Evolutionary conservation across 768 basidiomycete genomes (phyloP).

Genomic region (Saitozyma sp.): DNA sequence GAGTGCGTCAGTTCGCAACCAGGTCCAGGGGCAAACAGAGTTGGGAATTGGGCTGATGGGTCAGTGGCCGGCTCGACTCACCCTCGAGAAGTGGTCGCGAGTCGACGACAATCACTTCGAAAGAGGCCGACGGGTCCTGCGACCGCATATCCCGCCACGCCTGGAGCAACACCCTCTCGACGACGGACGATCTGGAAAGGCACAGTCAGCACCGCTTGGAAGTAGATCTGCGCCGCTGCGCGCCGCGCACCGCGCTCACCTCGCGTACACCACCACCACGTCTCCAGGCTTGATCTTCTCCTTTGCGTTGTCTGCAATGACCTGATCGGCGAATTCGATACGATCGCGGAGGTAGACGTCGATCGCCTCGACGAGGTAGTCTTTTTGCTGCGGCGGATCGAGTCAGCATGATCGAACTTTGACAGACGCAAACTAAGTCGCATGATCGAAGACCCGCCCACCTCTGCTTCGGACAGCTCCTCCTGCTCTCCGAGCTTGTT

Average conservation of each 20-base stretch:
- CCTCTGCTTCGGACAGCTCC: slow-evolving; percentile 75
- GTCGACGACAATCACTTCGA: slow-evolving; percentile 90
- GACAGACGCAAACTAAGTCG: not conserved
- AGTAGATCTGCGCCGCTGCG: not conserved
- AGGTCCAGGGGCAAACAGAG: not conserved
- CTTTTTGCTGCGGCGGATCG: slow-evolving; percentile 68
- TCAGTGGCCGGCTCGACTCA: slow-evolving; percentile 22
- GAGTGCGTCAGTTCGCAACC: not conserved
- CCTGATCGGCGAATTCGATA: slow-evolving; percentile 87
- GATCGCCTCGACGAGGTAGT: slow-evolving; percentile 76
- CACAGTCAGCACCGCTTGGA: not conserved
- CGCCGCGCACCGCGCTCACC: slow-evolving; percentile 56
- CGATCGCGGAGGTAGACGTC: slow-evolving; percentile 92
- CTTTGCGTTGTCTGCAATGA: slow-evolving; percentile 82
- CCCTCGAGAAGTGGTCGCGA: slow-evolving; percentile 94
- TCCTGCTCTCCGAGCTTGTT: slow-evolving; percentile 80
- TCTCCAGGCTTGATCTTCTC: slow-evolving; percentile 95
- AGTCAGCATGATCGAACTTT: not conserved
- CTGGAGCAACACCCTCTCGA: slow-evolving; percentile 80
- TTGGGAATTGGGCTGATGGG: not conserved
- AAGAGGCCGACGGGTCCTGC: slow-evolving; percentile 63
- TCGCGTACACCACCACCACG: slow-evolving; percentile 86
- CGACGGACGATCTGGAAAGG: slow-evolving; percentile 76
- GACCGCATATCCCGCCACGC: slow-evolving; percentile 56
- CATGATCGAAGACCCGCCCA: slow-evolving; percentile 48